Base-by-base conservation (phyloP, 768 basidiomycete genomes). In the Amanita pseudoporphyria region DNA sequence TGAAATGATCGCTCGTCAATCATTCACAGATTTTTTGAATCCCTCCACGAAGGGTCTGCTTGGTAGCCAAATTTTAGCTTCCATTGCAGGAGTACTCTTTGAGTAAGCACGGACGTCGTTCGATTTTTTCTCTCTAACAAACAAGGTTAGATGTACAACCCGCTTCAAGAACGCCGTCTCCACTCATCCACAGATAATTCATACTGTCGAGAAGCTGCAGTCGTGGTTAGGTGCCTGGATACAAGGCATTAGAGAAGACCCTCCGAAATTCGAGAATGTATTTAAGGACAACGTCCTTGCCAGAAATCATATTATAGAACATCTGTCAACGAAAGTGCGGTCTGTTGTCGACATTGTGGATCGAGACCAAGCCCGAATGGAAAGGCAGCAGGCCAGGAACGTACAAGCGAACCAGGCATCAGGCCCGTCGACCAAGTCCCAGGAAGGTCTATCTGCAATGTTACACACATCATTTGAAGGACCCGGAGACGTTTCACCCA, bases 91-190 rank as follows among this genome's bases (percentile, higher is more conserved):
- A 3, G 62, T 80, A 9, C 62, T 82, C 41, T 69, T 71, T 33
- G 76, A 82, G 82, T 82, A 55, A 6, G 73, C 61, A 2, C 0
- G 7, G 45, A 28, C 28, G 14, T 9, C 57, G 14, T 45, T 58
- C 1, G 44, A 52, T 7, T 49, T 59, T 57, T 63, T 46, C n/a
- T 58, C 22, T 42, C 14, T 46, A 21, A 56, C 21, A 28, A 14
- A 28, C 9, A 3, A 10, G 21, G 1, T 28, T 45, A 83, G 82
- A 53, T 78, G 68, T 45, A 56, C 83, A 6, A 69, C 68, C 4
- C 78, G 80, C 2, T 83, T 82, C 64, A 80, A 81, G 60, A 73
- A 77, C 38, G 72, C 73, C 0, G 62, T 76, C 9, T 62, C 67
- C 2, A 70, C 62, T 21, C 69, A 78, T 51, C 78, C 78, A 0